phyloP scores from a whole-genome alignment of 768 basidiomycete species.

The Russula abietina region DNA sequence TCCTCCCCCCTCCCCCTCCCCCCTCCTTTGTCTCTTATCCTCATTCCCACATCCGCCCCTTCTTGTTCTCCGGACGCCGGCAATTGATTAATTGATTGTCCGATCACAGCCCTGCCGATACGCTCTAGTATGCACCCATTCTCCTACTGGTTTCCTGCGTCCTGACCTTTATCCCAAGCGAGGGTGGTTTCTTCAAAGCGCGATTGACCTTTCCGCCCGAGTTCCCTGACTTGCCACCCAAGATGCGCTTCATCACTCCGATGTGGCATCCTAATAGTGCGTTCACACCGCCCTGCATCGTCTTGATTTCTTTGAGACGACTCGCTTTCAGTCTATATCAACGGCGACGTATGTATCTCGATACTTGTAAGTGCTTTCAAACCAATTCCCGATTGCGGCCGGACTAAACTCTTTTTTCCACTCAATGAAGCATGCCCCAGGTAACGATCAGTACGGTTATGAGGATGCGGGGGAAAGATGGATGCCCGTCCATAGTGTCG shows the following conservation, averaged over 20 bases:
- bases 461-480: slow-evolving; percentile 96
- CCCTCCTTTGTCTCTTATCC: not conserved
- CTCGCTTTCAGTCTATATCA: slow-evolving; percentile 67
- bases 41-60: not conserved
- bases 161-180: slow-evolving; percentile 44
- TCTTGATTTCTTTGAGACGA: not conserved
- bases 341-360: slow-evolving; percentile 92
- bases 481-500: slow-evolving; percentile 95
- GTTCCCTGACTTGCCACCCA: slow-evolving; percentile 86
- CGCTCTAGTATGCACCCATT: slow-evolving; percentile 67
- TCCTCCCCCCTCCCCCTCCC: not conserved
- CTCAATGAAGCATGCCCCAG: slow-evolving; percentile 73
- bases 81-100: slow-evolving; percentile 29
- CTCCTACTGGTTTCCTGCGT: not conserved
- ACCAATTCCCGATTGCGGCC: slow-evolving; percentile 9
- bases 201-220: slow-evolving; percentile 83
- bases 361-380: slow-evolving; percentile 59
- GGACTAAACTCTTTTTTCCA: not conserved
- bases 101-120: slow-evolving; percentile 72
- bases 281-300: slow-evolving; percentile 27
- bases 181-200: slow-evolving; percentile 95
- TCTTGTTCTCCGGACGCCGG: slow-evolving; percentile 6
- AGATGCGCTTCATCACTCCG: slow-evolving; percentile 91
- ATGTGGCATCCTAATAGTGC: slow-evolving; percentile 98
- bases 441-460: slow-evolving; percentile 94